Evolutionary conservation across 495 filamentous ascomycete genomes (phyloP).

Genomic region (Penicillium riverlandense): DNA sequence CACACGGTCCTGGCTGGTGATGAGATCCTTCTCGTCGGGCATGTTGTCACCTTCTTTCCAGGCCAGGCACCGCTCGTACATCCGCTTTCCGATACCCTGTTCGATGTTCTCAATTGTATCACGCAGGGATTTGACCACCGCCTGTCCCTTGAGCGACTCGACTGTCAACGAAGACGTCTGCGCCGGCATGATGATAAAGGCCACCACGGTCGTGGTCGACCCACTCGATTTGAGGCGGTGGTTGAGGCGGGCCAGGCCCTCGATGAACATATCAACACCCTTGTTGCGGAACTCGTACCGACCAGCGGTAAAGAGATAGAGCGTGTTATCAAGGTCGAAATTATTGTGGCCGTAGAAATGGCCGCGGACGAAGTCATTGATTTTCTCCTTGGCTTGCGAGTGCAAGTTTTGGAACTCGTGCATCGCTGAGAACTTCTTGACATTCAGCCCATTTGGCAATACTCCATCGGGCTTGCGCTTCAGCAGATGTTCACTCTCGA

Average conservation of each 20-base stretch:
- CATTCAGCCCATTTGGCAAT: conserved; percentile 91
- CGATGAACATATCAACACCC: conserved; percentile 98
- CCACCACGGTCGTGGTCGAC: conserved; percentile 93
- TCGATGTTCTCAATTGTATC: conserved; percentile 91
- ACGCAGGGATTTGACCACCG: conserved; percentile 89
- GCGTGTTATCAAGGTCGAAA: conserved; percentile 90
- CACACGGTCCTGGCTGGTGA: conserved; percentile 85
- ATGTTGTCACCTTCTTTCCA: conserved; percentile 92
- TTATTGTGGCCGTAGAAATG: conserved; percentile 99
- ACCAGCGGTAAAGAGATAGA: conserved; percentile 97
- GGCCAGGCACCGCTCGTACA: conserved; percentile 85
- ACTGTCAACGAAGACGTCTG: conserved; percentile 95
- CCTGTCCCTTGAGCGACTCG: conserved; percentile 92
- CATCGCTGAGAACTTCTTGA: conserved; percentile 97
- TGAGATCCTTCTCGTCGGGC: conserved; percentile 92
- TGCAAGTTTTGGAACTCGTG: conserved; percentile 99
- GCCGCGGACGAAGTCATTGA: conserved; percentile 94
- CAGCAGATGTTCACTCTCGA: conserved; percentile 93
- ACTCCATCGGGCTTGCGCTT: conserved; percentile 98
- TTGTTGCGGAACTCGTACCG: conserved; percentile 98
- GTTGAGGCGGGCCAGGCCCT: conserved; percentile 88
- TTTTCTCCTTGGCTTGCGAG: conserved; percentile 92
- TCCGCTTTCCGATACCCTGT: conserved; percentile 78
- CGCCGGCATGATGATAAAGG: conserved; percentile 98
- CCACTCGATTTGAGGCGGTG: conserved; percentile 78